Percentiles rank a stretch among this genome's conserved stretches.
phyloP scores from a whole-genome alignment of 2,329 filamentous ascomycete genomes.

The Thermoascus crustaceus region DNA sequence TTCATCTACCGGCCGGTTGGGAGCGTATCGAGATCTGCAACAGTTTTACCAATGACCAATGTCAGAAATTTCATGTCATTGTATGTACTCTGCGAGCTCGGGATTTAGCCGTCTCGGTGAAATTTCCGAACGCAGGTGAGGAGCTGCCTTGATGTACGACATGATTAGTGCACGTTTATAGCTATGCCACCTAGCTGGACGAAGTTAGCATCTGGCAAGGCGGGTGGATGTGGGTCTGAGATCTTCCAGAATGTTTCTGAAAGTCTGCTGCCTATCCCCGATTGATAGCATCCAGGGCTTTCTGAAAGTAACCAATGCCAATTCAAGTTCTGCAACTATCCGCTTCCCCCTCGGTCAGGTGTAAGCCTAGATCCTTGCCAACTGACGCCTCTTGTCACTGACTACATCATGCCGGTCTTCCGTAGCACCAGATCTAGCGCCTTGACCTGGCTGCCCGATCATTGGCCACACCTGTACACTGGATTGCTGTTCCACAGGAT shows the following conservation, averaged over 20 bases:
- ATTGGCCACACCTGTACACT: constrained; percentile 22
- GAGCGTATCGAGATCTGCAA: neutral
- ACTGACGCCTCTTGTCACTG: neutral
- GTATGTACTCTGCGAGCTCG: neutral
- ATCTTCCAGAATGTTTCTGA: constrained; percentile 7
- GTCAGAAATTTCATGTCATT: neutral
- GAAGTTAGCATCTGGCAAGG: constrained; percentile 12
- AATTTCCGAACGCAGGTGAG: too few relatives aligned
- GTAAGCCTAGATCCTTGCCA: neutral
- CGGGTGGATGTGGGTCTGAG: constrained; percentile 8
- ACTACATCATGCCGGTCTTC: constrained; percentile 11
- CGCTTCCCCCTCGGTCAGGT: constrained; percentile 9
- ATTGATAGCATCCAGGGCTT: constrained; percentile 10
- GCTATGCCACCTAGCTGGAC: neutral
- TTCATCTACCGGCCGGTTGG: too few relatives aligned
- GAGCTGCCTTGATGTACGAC: neutral
- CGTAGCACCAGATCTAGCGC: constrained; percentile 24
- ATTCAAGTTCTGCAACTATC: constrained; percentile 18
- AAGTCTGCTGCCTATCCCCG: constrained; percentile 4
- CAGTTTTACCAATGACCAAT: neutral
- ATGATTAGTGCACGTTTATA: neutral
- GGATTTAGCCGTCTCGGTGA: neutral
- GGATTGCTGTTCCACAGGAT: constrained; percentile 24
- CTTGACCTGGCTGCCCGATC: constrained; percentile 15
- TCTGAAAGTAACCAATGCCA: constrained; percentile 3